Evolutionary conservation across 257 asterid species (phyloP).

Genomic region (Solanum bulbocastanum): DNA sequence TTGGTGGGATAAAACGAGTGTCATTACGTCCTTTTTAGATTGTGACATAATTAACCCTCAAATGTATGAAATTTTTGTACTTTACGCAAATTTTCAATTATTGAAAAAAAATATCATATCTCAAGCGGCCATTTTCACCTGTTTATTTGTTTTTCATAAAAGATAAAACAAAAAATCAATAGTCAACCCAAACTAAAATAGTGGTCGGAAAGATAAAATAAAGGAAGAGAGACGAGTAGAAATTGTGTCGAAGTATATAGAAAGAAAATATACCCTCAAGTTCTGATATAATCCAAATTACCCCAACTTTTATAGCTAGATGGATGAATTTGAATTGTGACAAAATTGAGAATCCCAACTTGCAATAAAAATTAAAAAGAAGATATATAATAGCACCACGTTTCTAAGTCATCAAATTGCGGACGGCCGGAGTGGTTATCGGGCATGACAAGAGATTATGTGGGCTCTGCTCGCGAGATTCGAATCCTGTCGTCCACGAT

Average conservation of each 20-base stretch:
- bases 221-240: not conserved
- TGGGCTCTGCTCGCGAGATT: constrained; percentile 99
- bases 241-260: not conserved
- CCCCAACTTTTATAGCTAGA: not conserved
- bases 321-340: not conserved
- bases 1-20: too few species aligned
- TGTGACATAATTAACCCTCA: too few species aligned
- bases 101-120: too few species aligned
- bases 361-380: not conserved
- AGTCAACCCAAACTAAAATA: too few species aligned
- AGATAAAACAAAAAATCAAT: too few species aligned
- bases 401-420: not conserved
- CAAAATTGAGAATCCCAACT: not conserved
- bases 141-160: too few species aligned
- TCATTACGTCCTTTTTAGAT: too few species aligned
- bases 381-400: rapidly evolving
- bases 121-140: too few species aligned
- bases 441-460: constrained; percentile 99
- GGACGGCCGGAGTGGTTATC: constrained; percentile 99
- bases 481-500: constrained; percentile 98
- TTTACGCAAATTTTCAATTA: too few species aligned
- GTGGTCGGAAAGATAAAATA: too few species aligned
- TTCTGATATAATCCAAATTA: not conserved
- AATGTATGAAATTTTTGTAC: too few species aligned
- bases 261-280: not conserved